phyloP scores from a whole-genome alignment of 1,284 basidiomycete genomes.

The Psilocybe mexicana region DNA sequence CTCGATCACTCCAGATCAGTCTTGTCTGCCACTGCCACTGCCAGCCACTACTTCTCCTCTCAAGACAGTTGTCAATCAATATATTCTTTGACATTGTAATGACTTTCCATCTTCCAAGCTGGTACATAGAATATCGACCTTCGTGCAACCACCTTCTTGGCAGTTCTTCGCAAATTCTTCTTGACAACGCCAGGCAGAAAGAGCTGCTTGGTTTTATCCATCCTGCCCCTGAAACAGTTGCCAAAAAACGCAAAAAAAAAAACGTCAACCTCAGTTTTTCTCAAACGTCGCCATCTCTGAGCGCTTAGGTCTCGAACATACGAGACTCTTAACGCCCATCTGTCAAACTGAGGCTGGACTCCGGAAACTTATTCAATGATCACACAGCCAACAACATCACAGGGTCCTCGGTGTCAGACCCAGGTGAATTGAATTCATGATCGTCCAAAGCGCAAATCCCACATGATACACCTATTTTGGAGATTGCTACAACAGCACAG shows the following conservation, averaged over 20 bases:
- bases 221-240: not conserved
- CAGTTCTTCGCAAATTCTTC: too few species aligned
- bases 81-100: too few species aligned
- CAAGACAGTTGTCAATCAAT: too few species aligned
- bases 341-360: not conserved
- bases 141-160: too few species aligned
- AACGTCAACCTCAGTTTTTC: not conserved
- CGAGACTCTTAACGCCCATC: not conserved
- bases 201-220: too few species aligned
- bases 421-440: too few species aligned
- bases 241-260: not conserved
- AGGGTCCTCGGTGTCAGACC: not conserved
- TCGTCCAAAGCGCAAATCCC: too few species aligned
- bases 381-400: not conserved
- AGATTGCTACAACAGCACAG: too few species aligned
- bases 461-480: too few species aligned
- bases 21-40: not conserved
- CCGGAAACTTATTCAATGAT: not conserved
- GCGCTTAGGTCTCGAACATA: not conserved
- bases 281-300: not conserved
- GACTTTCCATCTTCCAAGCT: too few species aligned
- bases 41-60: not conserved
- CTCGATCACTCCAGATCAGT: slow-evolving; percentile 3
- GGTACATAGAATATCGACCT: too few species aligned
- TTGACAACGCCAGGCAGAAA: too few species aligned